A percentile compares a stretch with the other conserved stretches of the same genome.
Evolutionary conservation across 441 rosid genomes (phyloP).

Genomic region (Arabidopsis hybrid): DNA sequence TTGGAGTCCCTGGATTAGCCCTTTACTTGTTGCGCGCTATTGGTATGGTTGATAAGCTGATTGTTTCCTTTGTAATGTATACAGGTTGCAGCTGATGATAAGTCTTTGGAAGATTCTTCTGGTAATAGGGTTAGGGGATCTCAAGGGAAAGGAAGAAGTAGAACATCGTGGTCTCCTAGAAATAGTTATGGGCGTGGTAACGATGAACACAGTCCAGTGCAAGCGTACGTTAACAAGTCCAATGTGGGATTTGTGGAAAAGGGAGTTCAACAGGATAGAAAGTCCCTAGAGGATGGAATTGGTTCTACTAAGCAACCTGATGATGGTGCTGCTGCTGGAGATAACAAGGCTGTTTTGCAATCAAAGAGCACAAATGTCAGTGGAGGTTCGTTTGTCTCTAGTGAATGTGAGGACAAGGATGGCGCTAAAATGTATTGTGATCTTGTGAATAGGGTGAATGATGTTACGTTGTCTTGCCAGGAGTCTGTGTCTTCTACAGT

Average conservation of each 20-base stretch:
- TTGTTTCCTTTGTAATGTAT: not conserved
- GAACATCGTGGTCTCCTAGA: not conserved
- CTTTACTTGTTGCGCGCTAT: conserved; percentile 4
- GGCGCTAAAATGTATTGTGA: conserved; percentile 22
- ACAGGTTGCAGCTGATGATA: conserved; percentile 19
- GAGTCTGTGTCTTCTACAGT: conserved; percentile 30
- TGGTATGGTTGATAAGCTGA: conserved; percentile 8
- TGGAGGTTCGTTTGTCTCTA: conserved; percentile 31
- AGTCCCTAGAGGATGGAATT: not conserved
- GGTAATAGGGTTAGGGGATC: conserved; percentile 12
- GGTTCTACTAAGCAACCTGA: conserved; percentile 11
- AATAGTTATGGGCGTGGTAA: not conserved
- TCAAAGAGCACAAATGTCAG: conserved; percentile 1
- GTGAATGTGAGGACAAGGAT: conserved; percentile 22
- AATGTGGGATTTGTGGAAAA: conserved; percentile 16
- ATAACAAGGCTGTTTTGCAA: conserved; percentile 1
- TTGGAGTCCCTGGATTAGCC: not conserved
- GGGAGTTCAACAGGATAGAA: not conserved
- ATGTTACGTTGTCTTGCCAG: conserved; percentile 6
- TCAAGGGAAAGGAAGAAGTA: conserved; percentile 25
- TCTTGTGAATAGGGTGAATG: not conserved
- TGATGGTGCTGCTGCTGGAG: conserved; percentile 5
- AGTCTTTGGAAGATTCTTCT: conserved; percentile 28
- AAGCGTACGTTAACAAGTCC: not conserved
- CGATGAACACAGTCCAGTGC: not conserved